Base-by-base conservation (phyloP, 495 filamentous ascomycete species). In the Chaetomium fimeti region DNA sequence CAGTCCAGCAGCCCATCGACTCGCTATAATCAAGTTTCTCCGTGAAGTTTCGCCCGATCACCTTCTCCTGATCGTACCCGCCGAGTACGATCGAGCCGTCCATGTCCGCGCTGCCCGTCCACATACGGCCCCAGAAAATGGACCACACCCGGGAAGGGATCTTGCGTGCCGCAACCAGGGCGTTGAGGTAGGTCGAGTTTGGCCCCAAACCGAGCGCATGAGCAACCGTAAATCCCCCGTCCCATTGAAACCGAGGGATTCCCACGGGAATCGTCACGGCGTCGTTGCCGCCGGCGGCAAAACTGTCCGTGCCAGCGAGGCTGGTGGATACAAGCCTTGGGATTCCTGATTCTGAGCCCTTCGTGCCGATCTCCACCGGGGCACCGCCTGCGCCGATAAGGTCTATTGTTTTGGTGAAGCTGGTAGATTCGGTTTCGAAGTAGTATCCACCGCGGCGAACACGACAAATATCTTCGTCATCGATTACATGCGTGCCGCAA, bases 1-100 rank as follows among this genome's bases (percentile, higher is more conserved):
- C 75, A 11, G 69, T 74, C 52, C 64, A 58, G 64, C 76, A 78
- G 16, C 58, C 60, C 0, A 68, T 65, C 7, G 57, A 36, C n/a
- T 60, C 36, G 27, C 55, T 57, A 22, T 66, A 67, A 40, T 71
- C 69, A 15, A 67, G 67, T 0, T 57, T 57, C 29, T 68, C 61
- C 0, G 77, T 77, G 24, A 71, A 63, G 25, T 76, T 76, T 4
- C 40, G 47, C 4, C 76, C 77, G 2, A 67, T 71, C 13, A 73
- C 69, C 55, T 81, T 81, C 16, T 77, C 76, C 53, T 60, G 29
- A 58, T 81, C 80, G 57, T 78, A 83, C 38, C 78, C 80, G 8
- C 80, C 80, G 15, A 82, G 69, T 13, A 82, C 75, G 18, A 79
- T 40, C 8, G 51, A 67, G 2, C 80, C 80, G 57, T 83, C 75